These are phyloP conservation scores for Austropuccinia psidii DNA, from an alignment of 1,284 basidiomycete species.

Conservation along the genomic window DNA sequence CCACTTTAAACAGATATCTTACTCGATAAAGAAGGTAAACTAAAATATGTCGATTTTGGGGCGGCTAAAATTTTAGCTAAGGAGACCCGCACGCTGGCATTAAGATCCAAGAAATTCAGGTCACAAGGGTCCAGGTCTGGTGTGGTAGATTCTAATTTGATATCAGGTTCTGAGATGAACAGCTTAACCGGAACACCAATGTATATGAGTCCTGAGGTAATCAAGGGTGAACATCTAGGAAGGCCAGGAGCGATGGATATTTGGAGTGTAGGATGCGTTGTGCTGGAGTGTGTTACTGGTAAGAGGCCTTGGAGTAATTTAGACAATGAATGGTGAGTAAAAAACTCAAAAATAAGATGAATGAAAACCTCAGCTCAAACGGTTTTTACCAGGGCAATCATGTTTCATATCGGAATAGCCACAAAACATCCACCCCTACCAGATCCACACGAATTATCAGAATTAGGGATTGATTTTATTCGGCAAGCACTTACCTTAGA, in stretches of 20 bases:
- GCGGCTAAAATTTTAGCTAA: constrained; percentile 95
- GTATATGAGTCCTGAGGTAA: constrained; percentile 99
- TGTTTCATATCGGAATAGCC: constrained; percentile 98
- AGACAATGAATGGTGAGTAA: constrained; percentile 91
- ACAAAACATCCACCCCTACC: constrained; percentile 94
- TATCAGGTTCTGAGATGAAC: constrained; percentile 49
- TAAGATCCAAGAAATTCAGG: constrained; percentile 48
- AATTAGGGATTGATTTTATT: constrained; percentile 87
- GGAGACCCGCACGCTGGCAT: constrained; percentile 69
- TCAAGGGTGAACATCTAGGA: constrained; percentile 64
- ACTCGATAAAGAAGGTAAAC: constrained; percentile 77
- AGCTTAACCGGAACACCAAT: constrained; percentile 89
- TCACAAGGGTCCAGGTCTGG: constrained; percentile 35
- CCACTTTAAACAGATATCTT: constrained; percentile 72
- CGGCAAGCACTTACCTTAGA: constrained; percentile 85
- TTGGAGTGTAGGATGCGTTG: constrained; percentile 93
- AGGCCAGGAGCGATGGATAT: constrained; percentile 96
- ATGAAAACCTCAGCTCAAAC: too few relatives aligned
- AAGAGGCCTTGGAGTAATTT: constrained; percentile 96
- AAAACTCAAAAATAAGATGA: too few relatives aligned
- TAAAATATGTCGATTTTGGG: constrained; percentile 98
- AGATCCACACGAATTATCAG: constrained; percentile 78
- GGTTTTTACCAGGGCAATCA: constrained; percentile 82
- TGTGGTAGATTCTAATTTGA: constrained; percentile 38
- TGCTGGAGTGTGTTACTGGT: constrained; percentile 92